phyloP scores from a whole-genome alignment of 352 stramenopile genomes.

The Peronospora farinosa region DNA sequence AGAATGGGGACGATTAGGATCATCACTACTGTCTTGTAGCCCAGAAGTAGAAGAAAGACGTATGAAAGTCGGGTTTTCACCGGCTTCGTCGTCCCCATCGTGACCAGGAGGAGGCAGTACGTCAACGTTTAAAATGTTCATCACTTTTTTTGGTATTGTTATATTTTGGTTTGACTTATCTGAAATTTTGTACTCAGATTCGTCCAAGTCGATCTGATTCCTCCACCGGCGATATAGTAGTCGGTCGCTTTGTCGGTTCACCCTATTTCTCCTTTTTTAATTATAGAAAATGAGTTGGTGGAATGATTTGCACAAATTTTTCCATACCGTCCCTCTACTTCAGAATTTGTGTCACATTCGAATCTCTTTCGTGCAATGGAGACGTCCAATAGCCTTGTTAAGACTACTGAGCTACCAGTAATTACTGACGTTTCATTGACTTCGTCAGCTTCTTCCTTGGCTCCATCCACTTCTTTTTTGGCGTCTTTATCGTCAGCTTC shows the following conservation, averaged over 20 bases:
- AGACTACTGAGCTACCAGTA: neutral
- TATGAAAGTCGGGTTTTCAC: conserved; percentile 17
- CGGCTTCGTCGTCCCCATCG: conserved; percentile 15
- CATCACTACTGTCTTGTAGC: conserved; percentile 22
- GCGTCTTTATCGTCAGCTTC: conserved; percentile 29
- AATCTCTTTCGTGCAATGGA: no score
- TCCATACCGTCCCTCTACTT: no score
- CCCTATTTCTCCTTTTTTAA: no score
- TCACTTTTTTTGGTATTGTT: neutral
- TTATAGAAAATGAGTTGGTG: no score
- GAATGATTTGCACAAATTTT: no score
- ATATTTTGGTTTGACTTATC: neutral
- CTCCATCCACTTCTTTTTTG: conserved; percentile 1
- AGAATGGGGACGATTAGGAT: conserved; percentile 3
- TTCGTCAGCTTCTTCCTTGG: conserved; percentile 2
- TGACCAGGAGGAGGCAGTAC: conserved; percentile 18
- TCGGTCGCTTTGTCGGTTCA: no score
- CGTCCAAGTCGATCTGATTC: no score
- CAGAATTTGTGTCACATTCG: no score
- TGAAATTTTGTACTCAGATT: neutral
- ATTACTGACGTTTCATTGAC: neutral
- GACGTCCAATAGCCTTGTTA: neutral
- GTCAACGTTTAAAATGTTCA: conserved; percentile 26
- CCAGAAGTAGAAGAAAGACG: conserved; percentile 10
- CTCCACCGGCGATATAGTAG: no score